Evolutionary conservation across 2,329 filamentous ascomycete species (phyloP), one percentile per base, ranked within the genome.

Genomic region (Fusarium equiseti): DNA sequence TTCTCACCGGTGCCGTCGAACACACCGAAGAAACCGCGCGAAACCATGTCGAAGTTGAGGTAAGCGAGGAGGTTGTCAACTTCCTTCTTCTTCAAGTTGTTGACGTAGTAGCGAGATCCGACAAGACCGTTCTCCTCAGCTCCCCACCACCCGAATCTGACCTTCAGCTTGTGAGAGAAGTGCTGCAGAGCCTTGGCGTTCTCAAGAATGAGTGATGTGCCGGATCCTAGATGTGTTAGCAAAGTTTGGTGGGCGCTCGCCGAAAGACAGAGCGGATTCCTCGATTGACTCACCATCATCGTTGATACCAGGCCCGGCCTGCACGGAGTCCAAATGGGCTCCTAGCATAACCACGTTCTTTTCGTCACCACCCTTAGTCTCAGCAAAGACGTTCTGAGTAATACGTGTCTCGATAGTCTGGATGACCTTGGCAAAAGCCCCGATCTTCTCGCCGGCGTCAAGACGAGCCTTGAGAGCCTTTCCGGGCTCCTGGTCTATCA

Each of bases 101-200:
- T 76, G 38, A 81, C 80, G 56, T 83, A 85, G 63, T 73, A 76
- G 78, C 8, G 76, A 40, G 54, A 78, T 77, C 26, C 81, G 69
- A 57, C 78, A 29, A 83, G 77, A 0, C 82, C 83, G 32, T 77
- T 79, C 73, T 85, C 83, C 57, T 85, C 83, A 0, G 82, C 83
- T 0, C 79, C 81, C 83, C 83, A 84, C 80, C 81, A 85, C 0
- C 76, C 79, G 48, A 84, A 84, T 6, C 82, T 77, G 4, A 83
- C 76, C 68, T 80, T 80, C 69, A 78, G 73, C 20, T 78, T 79
- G n/a, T 76, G 77, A 8, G 73, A 74, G 52, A 76, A 80, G 52
- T 83, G 77, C 20, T 76, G 64, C 20, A 83, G 77, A 18, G 75
- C 80, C 8, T 79, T 79, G 56, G 81, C 81, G 10, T 83, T 73